Evolutionary conservation across 2,329 filamentous ascomycete genomes (phyloP), one percentile per base, ranked within the genome.

Genomic region (Fusarium euwallaceae): DNA sequence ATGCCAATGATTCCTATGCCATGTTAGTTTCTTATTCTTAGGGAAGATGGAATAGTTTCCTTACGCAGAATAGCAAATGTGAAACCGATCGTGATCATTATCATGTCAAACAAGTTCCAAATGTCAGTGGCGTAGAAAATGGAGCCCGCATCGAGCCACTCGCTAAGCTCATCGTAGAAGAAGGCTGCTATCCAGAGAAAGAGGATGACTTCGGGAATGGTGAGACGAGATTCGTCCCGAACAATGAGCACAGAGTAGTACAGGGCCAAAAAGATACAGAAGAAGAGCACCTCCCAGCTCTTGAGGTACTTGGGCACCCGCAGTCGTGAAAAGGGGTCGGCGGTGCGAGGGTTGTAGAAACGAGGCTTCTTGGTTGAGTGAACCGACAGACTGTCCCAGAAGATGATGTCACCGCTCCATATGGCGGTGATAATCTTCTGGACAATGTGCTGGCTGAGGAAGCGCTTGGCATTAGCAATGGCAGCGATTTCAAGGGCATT

Each of bases 171-270:
- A 76, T 98, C 95, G 79, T 97, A 97, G 43, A 93, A 91, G 84
- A 97, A 98, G 9, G 94, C 93, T 6, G 92, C 91, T 76, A 98
- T 92, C 93, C 95, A 98, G 61, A 97, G 83, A 80, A 96, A 97
- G 48, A 98, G 88, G 17, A 94, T 80, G 2, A 92, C 84, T 81
- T 98, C 95, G 20, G 92, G 85, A 0, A 86, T 80, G 0, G 93
- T 94, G 63, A 98, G 90, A 32, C 87, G 86, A 20, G 87, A 86
- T 10, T 91, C 88, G 74, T 93, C 91, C 70, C 94, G 88, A 75
- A 94, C 90, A 55, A 97, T 89, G 36, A 98, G 87, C 0, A 98
- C 95, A n/a, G 91, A 88, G 79, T 97, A 98, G 83, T 97, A 98
- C 7, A 98, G 85, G 29, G 89, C 87, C 45, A 98, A 84, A 78